Evolutionary conservation across 208 protist genomes (phyloP).

Genomic region (Trypanosoma congolense): DNA sequence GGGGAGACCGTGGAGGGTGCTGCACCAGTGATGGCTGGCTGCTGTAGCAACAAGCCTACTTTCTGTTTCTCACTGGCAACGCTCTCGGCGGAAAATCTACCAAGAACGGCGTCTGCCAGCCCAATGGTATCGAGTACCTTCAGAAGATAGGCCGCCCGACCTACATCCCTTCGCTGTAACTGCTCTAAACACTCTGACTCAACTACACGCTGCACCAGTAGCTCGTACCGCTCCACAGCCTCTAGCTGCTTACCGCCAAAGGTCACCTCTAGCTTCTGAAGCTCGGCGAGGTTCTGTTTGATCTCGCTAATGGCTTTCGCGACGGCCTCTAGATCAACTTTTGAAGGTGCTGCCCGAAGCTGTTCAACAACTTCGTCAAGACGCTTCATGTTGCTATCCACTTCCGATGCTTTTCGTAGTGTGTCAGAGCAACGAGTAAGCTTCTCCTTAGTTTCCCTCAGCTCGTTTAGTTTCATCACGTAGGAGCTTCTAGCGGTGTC

Average conservation of each 20-base stretch:
- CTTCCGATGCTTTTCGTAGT: conserved; percentile 36
- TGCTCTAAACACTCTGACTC: conserved; percentile 57
- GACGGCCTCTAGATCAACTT: conserved; percentile 23
- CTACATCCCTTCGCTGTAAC: conserved; percentile 34
- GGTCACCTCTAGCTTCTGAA: conserved; percentile 43
- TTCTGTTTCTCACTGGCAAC: conserved; percentile 21
- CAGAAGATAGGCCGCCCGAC: conserved; percentile 41
- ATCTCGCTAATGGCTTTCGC: conserved; percentile 26
- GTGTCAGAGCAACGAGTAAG: conserved; percentile 44
- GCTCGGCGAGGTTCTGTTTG: conserved; percentile 37
- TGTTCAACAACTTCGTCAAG: conserved; percentile 43
- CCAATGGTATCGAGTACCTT: conserved; percentile 61
- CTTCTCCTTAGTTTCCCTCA: conserved; percentile 38
- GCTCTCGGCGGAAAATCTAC: conserved; percentile 38
- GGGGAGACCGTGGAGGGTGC: conserved; percentile 9
- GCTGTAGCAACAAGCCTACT: conserved; percentile 22
- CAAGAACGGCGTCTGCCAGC: conserved; percentile 48
- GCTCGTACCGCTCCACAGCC: conserved; percentile 48
- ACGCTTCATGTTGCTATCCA: conserved; percentile 43
- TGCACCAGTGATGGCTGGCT: not conserved
- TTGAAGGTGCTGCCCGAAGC: conserved; percentile 13
- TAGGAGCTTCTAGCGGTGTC: conserved; percentile 17
- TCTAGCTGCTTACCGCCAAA: conserved; percentile 57
- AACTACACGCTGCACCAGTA: conserved; percentile 44
- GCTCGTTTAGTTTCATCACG: conserved; percentile 24